Conservation (phyloP, 257 asterid genomes). For the Prunella vulgaris region DNA sequence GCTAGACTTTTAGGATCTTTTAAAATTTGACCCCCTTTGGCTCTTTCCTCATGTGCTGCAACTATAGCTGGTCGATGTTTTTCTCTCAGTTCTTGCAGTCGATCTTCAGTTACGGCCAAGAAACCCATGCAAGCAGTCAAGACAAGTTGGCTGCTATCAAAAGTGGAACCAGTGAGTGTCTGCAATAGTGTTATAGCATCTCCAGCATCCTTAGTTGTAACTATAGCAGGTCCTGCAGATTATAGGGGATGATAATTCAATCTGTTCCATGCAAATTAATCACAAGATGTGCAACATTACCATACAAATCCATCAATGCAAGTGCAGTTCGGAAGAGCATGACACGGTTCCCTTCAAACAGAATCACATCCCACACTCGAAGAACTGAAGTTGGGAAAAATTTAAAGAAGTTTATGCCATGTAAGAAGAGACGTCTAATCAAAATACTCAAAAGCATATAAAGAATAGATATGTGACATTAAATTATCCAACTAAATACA, state of each 20-base stretch:
- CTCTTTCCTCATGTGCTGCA: constrained; percentile 57
- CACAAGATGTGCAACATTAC: constrained; percentile 32
- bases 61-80: constrained; percentile 73
- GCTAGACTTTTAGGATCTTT: constrained; percentile 79
- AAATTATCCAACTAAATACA: constrained; percentile 18
- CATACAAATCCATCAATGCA: constrained; percentile 89
- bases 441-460: constrained; percentile 4
- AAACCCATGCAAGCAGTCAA: constrained; percentile 93
- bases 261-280: constrained; percentile 6
- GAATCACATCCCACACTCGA: constrained; percentile 94
- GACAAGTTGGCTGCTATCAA: constrained; percentile 95
- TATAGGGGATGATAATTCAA: constrained; percentile 13
- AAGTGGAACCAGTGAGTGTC: constrained; percentile 77
- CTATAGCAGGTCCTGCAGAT: constrained; percentile 75
- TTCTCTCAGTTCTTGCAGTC: constrained; percentile 57
- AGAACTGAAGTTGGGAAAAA: constrained; percentile 49
- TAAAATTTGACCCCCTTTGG: constrained; percentile 47
- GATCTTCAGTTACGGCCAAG: constrained; percentile 61
- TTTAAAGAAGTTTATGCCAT: not conserved
- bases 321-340: constrained; percentile 94
- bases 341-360: constrained; percentile 93
- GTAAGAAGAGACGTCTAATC: not conserved
- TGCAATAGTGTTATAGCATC: constrained; percentile 81
- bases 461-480: constrained; percentile 1
- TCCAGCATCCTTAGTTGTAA: constrained; percentile 83